A percentile compares a stretch with the other conserved stretches of the same genome.
Evolutionary conservation across 192 early-diverging fungal genomes (phyloP).

Genomic region (Gonapodya sp.): DNA sequence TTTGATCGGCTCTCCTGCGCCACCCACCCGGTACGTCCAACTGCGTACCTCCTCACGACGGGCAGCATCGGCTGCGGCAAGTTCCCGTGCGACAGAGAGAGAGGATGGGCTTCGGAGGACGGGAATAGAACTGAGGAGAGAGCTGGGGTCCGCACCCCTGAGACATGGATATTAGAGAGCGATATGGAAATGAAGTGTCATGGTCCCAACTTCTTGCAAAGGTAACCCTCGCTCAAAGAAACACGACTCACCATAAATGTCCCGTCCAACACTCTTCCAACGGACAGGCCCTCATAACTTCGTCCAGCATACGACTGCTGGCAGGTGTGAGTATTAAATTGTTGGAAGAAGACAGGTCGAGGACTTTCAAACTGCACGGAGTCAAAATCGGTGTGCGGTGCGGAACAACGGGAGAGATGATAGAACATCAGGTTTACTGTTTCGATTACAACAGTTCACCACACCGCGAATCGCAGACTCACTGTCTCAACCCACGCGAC

Average conservation of each 20-base stretch:
- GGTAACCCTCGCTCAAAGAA: not conserved
- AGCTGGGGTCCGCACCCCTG: not conserved
- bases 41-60: not conserved
- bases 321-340: not conserved
- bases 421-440: too few species aligned
- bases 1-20: too few species aligned
- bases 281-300: not conserved
- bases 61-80: not conserved
- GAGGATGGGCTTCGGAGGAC: not conserved
- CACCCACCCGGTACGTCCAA: too few species aligned
- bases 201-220: not conserved
- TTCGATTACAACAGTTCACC: too few species aligned
- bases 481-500: not conserved
- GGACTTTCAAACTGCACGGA: not conserved
- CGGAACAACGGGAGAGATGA: not conserved
- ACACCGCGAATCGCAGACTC: too few species aligned
- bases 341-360: not conserved
- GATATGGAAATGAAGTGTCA: not conserved
- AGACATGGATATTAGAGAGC: not conserved
- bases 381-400: not conserved
- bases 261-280: not conserved
- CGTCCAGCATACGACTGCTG: not conserved
- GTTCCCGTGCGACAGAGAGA: not conserved
- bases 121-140: not conserved
- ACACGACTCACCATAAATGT: not conserved